Evolutionary conservation across 208 protist genomes (phyloP).

Genomic region (Wallacemonas rigidus): DNA sequence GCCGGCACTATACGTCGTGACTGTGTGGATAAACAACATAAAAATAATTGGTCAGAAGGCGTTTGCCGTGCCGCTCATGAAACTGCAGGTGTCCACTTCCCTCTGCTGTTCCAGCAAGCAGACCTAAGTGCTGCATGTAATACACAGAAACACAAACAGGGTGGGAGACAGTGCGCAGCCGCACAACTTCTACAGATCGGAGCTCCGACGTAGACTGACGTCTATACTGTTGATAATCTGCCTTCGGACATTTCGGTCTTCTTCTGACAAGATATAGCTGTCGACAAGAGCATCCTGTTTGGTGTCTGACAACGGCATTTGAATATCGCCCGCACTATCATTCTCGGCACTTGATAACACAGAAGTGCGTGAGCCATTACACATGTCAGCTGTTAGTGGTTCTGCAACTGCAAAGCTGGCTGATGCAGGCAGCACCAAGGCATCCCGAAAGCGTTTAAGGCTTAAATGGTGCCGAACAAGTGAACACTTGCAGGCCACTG

Average conservation of each 20-base stretch:
- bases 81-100: no score
- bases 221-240: neutral
- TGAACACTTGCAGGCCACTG: slow-evolving; percentile 14
- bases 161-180: no score
- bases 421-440: neutral
- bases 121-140: no score
- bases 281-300: neutral
- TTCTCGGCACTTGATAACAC: neutral
- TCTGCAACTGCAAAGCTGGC: no score
- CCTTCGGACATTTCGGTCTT: neutral
- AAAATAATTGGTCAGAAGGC: no score
- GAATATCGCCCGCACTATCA: neutral
- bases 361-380: neutral
- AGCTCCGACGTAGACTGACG: neutral
- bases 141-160: no score
- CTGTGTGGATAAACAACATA: no score
- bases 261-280: neutral
- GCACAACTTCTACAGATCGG: no score
- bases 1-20: no score
- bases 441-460: neutral
- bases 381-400: no score
- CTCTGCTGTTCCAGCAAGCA: no score
- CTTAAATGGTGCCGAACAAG: slow-evolving; percentile 3
- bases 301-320: neutral
- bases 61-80: no score